Evolutionary conservation across 139 green algal species (phyloP).

Genomic region (Haematococcus lacustris): DNA sequence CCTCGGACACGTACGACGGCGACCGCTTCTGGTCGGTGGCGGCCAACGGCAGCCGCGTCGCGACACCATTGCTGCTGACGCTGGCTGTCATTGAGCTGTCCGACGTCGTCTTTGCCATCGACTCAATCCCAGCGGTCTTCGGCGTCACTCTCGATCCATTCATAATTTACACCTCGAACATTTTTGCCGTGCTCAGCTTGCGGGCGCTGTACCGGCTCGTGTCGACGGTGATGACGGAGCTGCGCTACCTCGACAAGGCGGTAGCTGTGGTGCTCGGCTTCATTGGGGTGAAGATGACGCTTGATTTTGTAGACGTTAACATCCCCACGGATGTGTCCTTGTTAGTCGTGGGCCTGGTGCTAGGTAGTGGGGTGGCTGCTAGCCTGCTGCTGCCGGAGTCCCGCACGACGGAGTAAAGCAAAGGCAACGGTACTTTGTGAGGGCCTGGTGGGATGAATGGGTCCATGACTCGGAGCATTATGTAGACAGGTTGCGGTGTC

Average conservation of each 20-base stretch:
- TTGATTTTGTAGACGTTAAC: conserved; percentile 61
- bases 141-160: conserved; percentile 93
- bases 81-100: conserved; percentile 87
- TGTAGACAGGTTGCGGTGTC: too few relatives aligned
- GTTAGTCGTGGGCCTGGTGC: conserved; percentile 55
- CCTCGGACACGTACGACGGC: conserved; percentile 77
- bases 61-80: conserved; percentile 87
- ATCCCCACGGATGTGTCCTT: conserved; percentile 72
- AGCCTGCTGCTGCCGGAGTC: conserved; percentile 52
- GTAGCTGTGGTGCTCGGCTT: conserved; percentile 83
- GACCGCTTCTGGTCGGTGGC: conserved; percentile 78
- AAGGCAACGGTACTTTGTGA: too few relatives aligned
- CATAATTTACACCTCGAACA: conserved; percentile 95
- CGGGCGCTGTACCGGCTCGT: conserved; percentile 70
- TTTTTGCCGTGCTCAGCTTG: conserved; percentile 84
- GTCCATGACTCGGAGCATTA: too few relatives aligned
- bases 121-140: conserved; percentile 69
- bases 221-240: conserved; percentile 19
- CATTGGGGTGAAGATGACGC: conserved; percentile 78
- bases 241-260: conserved; percentile 73
- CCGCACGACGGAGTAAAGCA: background rate
- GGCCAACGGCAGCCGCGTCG: too few relatives aligned
- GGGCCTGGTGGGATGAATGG: too few relatives aligned
- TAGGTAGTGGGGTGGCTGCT: conserved; percentile 62
- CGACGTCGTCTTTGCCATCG: conserved; percentile 94